Conservation (phyloP, 306 rosid species). For the Citrullus mucosospermus region DNA sequence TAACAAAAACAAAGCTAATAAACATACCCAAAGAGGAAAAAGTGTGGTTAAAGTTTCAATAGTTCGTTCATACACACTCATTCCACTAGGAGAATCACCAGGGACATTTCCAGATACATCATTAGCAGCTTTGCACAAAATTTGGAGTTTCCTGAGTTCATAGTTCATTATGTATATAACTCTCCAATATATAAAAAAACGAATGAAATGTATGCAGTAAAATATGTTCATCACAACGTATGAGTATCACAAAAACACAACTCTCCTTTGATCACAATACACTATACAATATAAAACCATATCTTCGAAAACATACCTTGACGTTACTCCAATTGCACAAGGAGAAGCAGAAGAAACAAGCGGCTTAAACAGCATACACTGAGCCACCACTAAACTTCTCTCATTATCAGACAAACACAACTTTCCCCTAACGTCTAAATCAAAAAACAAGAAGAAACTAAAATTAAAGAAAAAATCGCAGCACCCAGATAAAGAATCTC, state of each 20-base stretch:
- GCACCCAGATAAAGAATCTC: neutral
- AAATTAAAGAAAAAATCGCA: neutral
- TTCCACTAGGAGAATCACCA: constrained; percentile 19
- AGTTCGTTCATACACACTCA: constrained; percentile 53
- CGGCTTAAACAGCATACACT: constrained; percentile 28
- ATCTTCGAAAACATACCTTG: constrained; percentile 31
- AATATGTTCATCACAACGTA: neutral
- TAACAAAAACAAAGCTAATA: neutral
- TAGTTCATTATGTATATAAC: neutral
- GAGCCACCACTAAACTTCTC: constrained; percentile 24
- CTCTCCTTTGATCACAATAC: neutral
- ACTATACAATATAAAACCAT: neutral
- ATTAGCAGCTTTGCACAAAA: constrained; percentile 46
- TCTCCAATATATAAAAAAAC: neutral
- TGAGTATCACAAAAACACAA: neutral
- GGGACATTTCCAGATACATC: constrained; percentile 57
- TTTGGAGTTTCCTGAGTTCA: constrained; percentile 34
- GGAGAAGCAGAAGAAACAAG: constrained; percentile 16
- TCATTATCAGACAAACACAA: constrained; percentile 24
- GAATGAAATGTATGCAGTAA: neutral
- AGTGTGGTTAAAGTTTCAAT: constrained; percentile 80
- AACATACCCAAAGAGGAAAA: constrained; percentile 85
- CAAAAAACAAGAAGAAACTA: neutral
- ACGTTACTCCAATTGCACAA: constrained; percentile 7
- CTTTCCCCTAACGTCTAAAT: constrained; percentile 28